phyloP scores from a whole-genome alignment of 169 alveolate species.

The Cryptosporidium sp. region DNA sequence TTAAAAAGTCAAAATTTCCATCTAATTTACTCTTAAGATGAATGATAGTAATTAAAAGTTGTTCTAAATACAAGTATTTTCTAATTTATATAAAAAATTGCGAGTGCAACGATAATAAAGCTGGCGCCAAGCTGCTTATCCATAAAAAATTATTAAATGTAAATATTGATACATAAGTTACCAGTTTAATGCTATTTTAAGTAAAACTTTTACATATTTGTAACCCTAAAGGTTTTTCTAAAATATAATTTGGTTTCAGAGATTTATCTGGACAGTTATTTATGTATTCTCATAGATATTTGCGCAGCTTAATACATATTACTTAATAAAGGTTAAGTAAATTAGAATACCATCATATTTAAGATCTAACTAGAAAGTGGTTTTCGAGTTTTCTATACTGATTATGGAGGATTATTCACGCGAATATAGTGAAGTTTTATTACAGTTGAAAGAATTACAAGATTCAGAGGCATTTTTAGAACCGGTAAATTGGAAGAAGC shows the following conservation, averaged over 20 bases:
- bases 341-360: neutral
- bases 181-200: neutral
- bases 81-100: neutral
- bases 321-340: neutral
- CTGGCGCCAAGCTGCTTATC: neutral
- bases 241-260: no score
- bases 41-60: neutral
- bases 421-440: slow-evolving; percentile 40
- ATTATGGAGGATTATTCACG: slow-evolving; percentile 1
- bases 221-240: neutral
- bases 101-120: neutral
- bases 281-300: neutral
- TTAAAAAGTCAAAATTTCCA: no score
- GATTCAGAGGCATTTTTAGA: slow-evolving; percentile 77
- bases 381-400: neutral
- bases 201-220: neutral
- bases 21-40: neutral
- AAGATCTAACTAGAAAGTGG: neutral
- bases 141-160: neutral
- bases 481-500: slow-evolving; percentile 79
- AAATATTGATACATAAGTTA: neutral
- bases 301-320: neutral
- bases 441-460: slow-evolving; percentile 16
- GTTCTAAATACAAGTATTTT: neutral
- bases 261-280: neutral